Base-by-base conservation (phyloP, 169 alveolate genomes). In the Cryptosporidium canis region DNA sequence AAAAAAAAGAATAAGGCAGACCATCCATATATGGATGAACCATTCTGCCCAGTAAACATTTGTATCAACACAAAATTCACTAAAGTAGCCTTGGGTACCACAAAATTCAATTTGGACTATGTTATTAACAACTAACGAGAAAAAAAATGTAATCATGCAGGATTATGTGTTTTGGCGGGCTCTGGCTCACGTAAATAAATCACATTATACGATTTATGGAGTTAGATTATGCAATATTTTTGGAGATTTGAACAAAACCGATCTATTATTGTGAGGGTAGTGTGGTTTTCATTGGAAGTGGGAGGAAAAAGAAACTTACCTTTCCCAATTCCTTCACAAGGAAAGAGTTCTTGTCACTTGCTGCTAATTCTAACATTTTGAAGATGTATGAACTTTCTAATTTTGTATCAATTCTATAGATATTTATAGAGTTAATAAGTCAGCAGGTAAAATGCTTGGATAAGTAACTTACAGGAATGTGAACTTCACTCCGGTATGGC, bases 301-400 rank as follows among this genome's bases (percentile, higher is more conserved):
- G 11, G 11, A 41, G 11, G 11, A 2, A 0, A 1, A 51, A 2
- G 21, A 67, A 70, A 55, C 64, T 47, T 70, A 70, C 84, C 41
- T 35, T 35, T 70, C 84, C 84, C 4, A 70, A 70, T 70, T 70
- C 53, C n/a, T 51, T 70, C 33, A 43, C 35, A 29, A 70, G 45
- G 37, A 14, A 48, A 24, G 84, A 70, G 21, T 51, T 4, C 9
- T 47, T 51, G 16, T 70, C 21, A 0, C 53, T 24, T 8, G 41
- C 53, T 16, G 67, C 44, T 39, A 31, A 35, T 70, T 70, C 84
- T 14, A 70, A 41, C 24, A 70, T 24, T 37, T 70, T 37, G 16
- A 48, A 70, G 14, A 70, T 33, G 0, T 51, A n/a, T 35, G 67
- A 70, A 29, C 68, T 18, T 5, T 31, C 67, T 16, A 33, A 14